Conservation (phyloP, 306 rosid species). For the Casuarina cunninghamiana region DNA sequence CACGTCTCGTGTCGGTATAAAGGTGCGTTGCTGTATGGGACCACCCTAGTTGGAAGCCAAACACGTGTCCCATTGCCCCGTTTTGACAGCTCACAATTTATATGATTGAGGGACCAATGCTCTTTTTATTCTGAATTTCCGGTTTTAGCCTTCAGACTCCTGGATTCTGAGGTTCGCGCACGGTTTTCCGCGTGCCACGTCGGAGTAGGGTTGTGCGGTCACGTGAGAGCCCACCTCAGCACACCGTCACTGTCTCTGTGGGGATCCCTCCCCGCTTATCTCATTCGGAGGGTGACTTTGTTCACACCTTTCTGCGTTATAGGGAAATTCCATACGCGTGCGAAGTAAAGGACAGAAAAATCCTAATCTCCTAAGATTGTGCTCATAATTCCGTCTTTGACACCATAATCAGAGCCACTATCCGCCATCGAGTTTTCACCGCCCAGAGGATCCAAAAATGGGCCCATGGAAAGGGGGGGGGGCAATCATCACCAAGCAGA, state of each 20-base stretch:
- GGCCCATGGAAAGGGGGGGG: neutral
- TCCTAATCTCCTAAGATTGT: too few relatives aligned
- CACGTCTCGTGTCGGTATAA: neutral
- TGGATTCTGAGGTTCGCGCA: neutral
- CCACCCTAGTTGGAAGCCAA: neutral
- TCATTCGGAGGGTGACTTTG: neutral
- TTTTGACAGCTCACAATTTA: neutral
- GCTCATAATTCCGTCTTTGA: too few relatives aligned
- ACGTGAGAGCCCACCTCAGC: neutral
- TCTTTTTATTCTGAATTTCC: neutral
- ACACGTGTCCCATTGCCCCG: neutral
- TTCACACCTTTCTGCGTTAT: neutral
- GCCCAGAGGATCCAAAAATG: neutral
- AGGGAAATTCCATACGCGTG: too few relatives aligned
- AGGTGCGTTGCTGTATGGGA: neutral
- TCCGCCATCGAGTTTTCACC: too few relatives aligned
- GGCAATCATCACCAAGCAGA: too few relatives aligned
- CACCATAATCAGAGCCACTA: too few relatives aligned
- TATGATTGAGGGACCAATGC: constrained; percentile 1
- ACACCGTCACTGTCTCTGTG: neutral
- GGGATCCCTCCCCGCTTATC: neutral
- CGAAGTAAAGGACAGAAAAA: too few relatives aligned
- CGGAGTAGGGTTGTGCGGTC: neutral
- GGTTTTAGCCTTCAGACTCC: too few relatives aligned
- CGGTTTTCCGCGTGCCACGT: constrained; percentile 10